Evolutionary conservation across 2,329 filamentous ascomycete species (phyloP), one percentile per base, ranked within the genome.

Genomic region (Pyrenophora teres): DNA sequence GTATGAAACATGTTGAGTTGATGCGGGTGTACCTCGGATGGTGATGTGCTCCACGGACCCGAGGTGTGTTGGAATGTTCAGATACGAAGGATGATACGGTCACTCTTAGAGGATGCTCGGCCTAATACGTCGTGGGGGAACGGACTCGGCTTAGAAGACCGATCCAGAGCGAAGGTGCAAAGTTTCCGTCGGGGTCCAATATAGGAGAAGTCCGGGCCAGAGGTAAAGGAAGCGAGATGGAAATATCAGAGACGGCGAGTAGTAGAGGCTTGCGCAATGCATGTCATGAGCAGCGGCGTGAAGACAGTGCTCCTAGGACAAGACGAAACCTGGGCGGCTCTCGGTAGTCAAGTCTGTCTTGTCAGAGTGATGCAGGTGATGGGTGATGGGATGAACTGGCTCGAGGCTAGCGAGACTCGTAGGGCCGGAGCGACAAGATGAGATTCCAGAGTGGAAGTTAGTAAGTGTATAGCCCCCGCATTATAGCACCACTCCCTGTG

Each of bases 1-100:
- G 76, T 78, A 59, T 78, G 76, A 57, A 77, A 78, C 76, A 78
- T 78, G 59, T 35, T 56, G 47, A 4, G 45, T 10, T 50, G 41
- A 18, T 36, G 37, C 40, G 43, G 31, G 25, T 33, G 38, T 30
- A 35, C 23, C 13, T 37, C 44, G 40, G 40, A 33, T 42, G 32
- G 15, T 13, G 9, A 45, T 19, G 39, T 27, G 42, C 43, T 35
- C 38, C 33, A 50, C 16, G 30, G 46, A 18, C 40, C 33, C 43
- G 27, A 39, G 35, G 37, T 12, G 35, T 43, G 40, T 35, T 39
- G 48, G 25, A 27, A 32, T 32, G 21, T 42, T 57, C 42, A 48
- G 38, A 40, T 43, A 23, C 44, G 56, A 54, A 38, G 43, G 31
- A 37, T 47, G 36, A 52, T 43, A 40, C 48, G 38, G 40, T 48